Conservation (phyloP, 176 grass and related monocot genomes). For the Oryza brachyantha region DNA sequence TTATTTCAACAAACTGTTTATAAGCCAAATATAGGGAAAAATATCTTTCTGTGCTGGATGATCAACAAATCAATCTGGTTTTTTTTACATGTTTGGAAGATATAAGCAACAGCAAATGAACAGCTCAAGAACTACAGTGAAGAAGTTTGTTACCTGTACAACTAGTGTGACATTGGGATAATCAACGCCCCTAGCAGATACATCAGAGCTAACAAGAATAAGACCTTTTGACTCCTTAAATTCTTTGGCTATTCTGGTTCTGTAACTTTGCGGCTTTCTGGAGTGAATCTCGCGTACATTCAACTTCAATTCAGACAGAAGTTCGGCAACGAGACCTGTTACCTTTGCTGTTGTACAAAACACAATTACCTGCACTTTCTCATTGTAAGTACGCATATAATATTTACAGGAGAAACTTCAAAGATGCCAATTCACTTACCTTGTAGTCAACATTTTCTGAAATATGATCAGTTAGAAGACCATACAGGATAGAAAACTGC, state of each 20-base stretch:
- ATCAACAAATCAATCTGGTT: neutral
- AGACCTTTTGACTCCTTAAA: slow-evolving; percentile 95
- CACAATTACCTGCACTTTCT: slow-evolving; percentile 78
- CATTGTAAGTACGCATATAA: neutral
- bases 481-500: slow-evolving; percentile 82
- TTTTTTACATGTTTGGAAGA: neutral
- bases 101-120: slow-evolving; percentile 19
- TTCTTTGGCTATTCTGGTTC: slow-evolving; percentile 97
- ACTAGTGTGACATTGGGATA: slow-evolving; percentile 98
- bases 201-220: slow-evolving; percentile 97
- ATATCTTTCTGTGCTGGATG: neutral
- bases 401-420: neutral
- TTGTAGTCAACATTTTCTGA: slow-evolving; percentile 90
- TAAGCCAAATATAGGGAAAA: neutral
- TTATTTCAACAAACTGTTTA: neutral
- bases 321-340: slow-evolving; percentile 81
- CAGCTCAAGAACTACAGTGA: neutral
- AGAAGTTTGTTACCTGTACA: slow-evolving; percentile 67
- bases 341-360: slow-evolving; percentile 98
- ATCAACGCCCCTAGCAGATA: slow-evolving; percentile 93
- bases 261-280: slow-evolving; percentile 88
- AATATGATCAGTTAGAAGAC: slow-evolving; percentile 86
- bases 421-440: slow-evolving; percentile 42
- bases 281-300: slow-evolving; percentile 96
- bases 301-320: slow-evolving; percentile 79